Evolutionary conservation across 208 protist species (phyloP).

Genomic region (Wallacemonas rigidus): DNA sequence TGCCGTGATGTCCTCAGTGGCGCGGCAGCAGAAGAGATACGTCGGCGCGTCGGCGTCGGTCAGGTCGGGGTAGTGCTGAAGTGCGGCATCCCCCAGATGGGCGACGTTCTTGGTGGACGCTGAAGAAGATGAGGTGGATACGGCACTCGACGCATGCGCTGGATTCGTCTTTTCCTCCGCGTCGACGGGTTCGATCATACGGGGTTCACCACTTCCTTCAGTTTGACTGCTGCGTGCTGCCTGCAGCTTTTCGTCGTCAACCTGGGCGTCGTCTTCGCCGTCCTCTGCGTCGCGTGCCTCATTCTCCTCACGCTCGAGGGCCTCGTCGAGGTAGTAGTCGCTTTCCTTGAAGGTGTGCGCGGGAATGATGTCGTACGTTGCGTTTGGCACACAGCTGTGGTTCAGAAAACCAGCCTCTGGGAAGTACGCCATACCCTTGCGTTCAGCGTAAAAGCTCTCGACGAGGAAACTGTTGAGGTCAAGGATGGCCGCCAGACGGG

Average conservation of each 20-base stretch:
- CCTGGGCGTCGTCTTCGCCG: background rate
- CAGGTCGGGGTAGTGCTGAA: conserved; percentile 22
- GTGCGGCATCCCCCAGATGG: conserved; percentile 17
- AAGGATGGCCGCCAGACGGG: conserved; percentile 78
- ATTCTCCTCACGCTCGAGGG: background rate
- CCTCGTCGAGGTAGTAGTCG: conserved; percentile 79
- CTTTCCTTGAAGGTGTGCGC: conserved; percentile 75
- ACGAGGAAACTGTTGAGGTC: conserved; percentile 90
- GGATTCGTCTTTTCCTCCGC: conserved; percentile 9
- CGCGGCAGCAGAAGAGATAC: conserved; percentile 90
- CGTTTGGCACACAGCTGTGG: conserved; percentile 87
- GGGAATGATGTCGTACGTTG: conserved; percentile 83
- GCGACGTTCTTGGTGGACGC: conserved; percentile 16
- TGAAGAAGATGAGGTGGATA: background rate
- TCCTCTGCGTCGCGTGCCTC: background rate
- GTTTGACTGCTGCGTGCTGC: background rate
- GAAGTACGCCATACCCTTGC: conserved; percentile 90
- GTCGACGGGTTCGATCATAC: background rate
- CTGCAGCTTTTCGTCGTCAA: background rate
- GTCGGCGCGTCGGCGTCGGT: conserved; percentile 49
- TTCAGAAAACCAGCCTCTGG: conserved; percentile 88
- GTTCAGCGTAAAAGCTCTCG: conserved; percentile 79
- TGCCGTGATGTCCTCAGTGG: conserved; percentile 62
- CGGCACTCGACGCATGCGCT: too few species aligned
- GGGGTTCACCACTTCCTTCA: background rate